Conservation (phyloP, 2,329 filamentous ascomycete genomes). For the Aspergillus quadricinctus region DNA sequence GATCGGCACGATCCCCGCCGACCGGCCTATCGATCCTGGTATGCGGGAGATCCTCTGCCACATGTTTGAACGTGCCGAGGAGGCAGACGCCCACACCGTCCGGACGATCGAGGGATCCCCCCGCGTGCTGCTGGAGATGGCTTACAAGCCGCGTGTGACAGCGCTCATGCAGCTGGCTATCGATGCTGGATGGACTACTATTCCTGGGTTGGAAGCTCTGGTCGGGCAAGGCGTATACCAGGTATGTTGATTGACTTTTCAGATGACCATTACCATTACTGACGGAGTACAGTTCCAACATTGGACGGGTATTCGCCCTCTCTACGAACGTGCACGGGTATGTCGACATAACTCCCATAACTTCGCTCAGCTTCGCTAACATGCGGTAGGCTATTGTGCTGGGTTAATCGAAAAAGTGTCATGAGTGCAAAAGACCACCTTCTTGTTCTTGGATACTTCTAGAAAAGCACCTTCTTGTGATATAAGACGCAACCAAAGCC, state of each 20-base stretch:
- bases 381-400: not conserved
- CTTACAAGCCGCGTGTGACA: conserved; percentile 84
- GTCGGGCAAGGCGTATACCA: conserved; percentile 82
- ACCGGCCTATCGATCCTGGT: conserved; percentile 70
- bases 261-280: not conserved
- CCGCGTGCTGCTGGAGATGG: conserved; percentile 83
- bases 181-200: conserved; percentile 72
- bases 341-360: not conserved
- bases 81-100: conserved; percentile 43
- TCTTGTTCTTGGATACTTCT: conserved; percentile 19
- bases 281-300: conserved; percentile 59
- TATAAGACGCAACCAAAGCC: not conserved
- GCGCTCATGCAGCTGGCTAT: conserved; percentile 79
- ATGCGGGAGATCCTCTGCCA: conserved; percentile 62
- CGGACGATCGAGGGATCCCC: conserved; percentile 35
- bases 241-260: conserved; percentile 46
- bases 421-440: no score
- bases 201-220: conserved; percentile 84
- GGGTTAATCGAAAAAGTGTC: not conserved
- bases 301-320: conserved; percentile 76
- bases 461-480: not conserved
- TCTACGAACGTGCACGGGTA: conserved; percentile 66
- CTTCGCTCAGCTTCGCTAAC: not conserved
- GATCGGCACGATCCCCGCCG: conserved; percentile 86
- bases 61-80: conserved; percentile 46